These are phyloP conservation scores for Tricharina praecox DNA, from an alignment of 495 filamentous ascomycete genomes.

Conservation along the genomic window DNA sequence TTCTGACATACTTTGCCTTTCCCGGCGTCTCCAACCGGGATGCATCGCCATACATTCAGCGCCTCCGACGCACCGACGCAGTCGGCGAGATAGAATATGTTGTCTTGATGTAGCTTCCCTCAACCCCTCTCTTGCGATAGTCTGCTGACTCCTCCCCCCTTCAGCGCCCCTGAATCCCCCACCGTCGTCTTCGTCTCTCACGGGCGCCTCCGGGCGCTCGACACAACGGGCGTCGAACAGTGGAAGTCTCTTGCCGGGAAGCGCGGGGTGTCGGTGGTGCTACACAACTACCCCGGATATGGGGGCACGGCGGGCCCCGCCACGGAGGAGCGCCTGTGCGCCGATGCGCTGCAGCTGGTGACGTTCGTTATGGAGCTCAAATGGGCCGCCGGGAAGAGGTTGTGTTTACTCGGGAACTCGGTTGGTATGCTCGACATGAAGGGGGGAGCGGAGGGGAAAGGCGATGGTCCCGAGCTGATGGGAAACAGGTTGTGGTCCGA, in stretches of 20 bases:
- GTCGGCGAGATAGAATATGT: background rate
- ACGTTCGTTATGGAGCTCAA: background rate
- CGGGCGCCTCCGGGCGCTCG: background rate
- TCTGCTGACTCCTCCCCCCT: background rate
- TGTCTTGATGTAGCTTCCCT: background rate
- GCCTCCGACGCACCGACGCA: background rate
- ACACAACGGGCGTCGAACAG: background rate
- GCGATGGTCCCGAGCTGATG: no score
- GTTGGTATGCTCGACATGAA: background rate
- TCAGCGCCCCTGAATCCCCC: background rate
- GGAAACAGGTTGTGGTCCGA: constrained; percentile 1
- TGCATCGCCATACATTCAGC: background rate
- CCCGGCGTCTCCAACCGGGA: background rate
- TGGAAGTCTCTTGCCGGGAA: background rate
- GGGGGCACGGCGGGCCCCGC: background rate
- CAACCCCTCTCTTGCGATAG: no score
- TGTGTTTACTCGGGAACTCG: background rate
- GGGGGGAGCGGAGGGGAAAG: no score
- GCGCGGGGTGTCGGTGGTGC: background rate
- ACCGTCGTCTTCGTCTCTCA: background rate
- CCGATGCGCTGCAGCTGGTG: background rate
- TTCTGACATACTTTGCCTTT: background rate
- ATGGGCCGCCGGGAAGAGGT: background rate
- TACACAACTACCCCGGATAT: constrained; percentile 4
- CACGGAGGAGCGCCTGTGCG: background rate